These are phyloP conservation scores for Alternaria ethzedia DNA, from an alignment of 2,329 filamentous ascomycete species.

Conservation along the genomic window DNA sequence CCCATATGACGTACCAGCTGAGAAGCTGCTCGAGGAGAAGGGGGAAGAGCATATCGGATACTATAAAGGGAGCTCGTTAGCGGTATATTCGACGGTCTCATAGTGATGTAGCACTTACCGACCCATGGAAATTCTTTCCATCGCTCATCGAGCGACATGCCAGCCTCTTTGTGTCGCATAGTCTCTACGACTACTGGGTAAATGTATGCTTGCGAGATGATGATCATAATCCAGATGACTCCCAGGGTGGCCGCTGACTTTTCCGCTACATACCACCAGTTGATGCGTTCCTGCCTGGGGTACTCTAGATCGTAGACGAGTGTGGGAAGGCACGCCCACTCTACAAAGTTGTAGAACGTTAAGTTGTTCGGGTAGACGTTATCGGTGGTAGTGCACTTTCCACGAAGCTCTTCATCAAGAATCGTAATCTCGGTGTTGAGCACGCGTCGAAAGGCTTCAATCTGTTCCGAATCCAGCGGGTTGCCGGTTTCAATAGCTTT, in stretches of 20 bases:
- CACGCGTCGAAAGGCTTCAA: slow-evolving; percentile 68
- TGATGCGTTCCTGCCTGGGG: slow-evolving; percentile 71
- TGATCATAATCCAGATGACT: slow-evolving; percentile 78
- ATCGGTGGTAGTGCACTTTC: slow-evolving; percentile 60
- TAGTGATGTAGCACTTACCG: slow-evolving; percentile 15
- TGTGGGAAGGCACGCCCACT: slow-evolving; percentile 77
- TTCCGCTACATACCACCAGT: slow-evolving; percentile 77
- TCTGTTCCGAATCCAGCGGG: slow-evolving; percentile 67
- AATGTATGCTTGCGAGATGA: slow-evolving; percentile 77
- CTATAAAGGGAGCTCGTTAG: slow-evolving; percentile 1
- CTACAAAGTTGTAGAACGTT: slow-evolving; percentile 68
- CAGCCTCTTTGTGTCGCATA: slow-evolving; percentile 70
- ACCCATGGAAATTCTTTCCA: slow-evolving; percentile 76
- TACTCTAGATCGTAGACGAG: slow-evolving; percentile 82
- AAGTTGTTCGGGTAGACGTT: slow-evolving; percentile 73
- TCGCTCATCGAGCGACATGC: slow-evolving; percentile 65
- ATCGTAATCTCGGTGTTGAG: slow-evolving; percentile 71
- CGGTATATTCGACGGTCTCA: neutral
- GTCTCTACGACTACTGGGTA: slow-evolving; percentile 76
- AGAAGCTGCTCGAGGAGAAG: slow-evolving; percentile 80
- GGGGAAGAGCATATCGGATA: slow-evolving; percentile 78
- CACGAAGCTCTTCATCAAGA: slow-evolving; percentile 68
- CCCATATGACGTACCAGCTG: slow-evolving; percentile 83
- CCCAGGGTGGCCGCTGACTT: slow-evolving; percentile 74
- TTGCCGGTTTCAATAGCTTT: slow-evolving; percentile 66